Conservation (phyloP, 108 stramenopile genomes). For the Craspedostauros australis region DNA sequence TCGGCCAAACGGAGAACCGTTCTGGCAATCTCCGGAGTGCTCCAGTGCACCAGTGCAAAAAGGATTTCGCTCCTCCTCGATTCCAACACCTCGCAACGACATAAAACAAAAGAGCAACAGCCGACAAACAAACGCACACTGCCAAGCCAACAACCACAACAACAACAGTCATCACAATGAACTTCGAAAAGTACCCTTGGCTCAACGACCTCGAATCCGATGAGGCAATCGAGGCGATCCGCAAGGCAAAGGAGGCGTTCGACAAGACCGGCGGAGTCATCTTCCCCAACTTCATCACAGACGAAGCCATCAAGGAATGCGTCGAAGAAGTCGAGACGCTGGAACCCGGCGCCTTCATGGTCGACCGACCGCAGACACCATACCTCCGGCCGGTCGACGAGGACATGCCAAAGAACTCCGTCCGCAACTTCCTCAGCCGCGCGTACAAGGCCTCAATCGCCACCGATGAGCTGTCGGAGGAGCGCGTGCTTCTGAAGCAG, state of each 20-base stretch:
- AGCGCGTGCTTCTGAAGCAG: constrained; percentile 10
- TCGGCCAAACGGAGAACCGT: no score
- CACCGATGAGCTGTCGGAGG: constrained; percentile 22
- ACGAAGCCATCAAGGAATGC: constrained; percentile 5
- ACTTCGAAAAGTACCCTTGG: constrained; percentile 40
- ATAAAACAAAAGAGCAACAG: no score
- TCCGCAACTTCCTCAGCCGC: constrained; percentile 25
- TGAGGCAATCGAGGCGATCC: constrained; percentile 5
- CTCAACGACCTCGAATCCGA: constrained; percentile 5
- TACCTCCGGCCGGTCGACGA: constrained; percentile 7
- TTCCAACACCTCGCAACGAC: no score
- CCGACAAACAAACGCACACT: no score
- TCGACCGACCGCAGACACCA: constrained; percentile 23
- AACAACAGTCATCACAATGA: no score
- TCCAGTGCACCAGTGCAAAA: no score
- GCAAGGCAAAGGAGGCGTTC: not conserved
- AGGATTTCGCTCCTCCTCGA: no score
- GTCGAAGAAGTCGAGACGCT: constrained; percentile 4
- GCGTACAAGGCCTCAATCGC: constrained; percentile 42
- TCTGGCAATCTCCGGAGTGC: no score
- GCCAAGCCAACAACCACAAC: no score
- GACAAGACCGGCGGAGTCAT: constrained; percentile 6
- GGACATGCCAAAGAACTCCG: constrained; percentile 5
- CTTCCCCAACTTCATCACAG: constrained; percentile 29
- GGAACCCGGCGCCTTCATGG: constrained; percentile 29